These are phyloP conservation scores for Crataegus laevigata DNA, from an alignment of 306 rosid species.

Conservation along the genomic window DNA sequence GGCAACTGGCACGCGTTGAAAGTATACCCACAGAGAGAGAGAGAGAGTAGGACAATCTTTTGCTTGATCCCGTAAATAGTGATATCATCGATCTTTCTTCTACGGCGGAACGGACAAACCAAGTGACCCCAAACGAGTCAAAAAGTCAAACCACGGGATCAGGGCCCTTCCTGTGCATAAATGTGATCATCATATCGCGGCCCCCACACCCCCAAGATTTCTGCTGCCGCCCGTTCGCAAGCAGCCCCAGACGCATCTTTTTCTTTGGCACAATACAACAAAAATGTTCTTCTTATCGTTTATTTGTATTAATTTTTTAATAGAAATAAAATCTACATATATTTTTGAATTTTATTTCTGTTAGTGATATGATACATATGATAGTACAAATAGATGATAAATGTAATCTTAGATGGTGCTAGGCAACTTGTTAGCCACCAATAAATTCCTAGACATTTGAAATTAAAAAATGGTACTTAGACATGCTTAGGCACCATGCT, in stretches of 20 bases:
- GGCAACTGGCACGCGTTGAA: neutral
- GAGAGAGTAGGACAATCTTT: neutral
- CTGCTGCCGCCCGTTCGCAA: neutral
- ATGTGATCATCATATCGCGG: constrained; percentile 3
- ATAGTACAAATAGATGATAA: too few species aligned
- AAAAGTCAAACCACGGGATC: neutral
- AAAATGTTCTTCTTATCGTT: too few species aligned
- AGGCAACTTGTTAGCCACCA: accelerated
- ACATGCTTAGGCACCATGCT: too few species aligned
- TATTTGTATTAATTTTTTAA: too few species aligned
- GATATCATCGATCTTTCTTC: neutral
- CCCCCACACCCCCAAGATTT: constrained; percentile 3
- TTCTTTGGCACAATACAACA: too few species aligned
- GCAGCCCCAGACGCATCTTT: neutral
- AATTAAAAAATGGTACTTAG: too few species aligned
- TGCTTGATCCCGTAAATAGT: neutral
- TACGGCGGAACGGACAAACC: neutral
- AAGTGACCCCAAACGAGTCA: neutral
- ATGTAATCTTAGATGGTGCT: accelerated
- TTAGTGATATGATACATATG: too few species aligned
- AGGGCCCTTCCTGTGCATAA: neutral
- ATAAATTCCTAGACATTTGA: too few species aligned
- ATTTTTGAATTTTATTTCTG: accelerated
- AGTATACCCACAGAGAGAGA: neutral
- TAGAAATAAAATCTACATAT: too few species aligned